Conservation (phyloP, 2,329 filamentous ascomycete genomes). For the Xylariaceae sp. region DNA sequence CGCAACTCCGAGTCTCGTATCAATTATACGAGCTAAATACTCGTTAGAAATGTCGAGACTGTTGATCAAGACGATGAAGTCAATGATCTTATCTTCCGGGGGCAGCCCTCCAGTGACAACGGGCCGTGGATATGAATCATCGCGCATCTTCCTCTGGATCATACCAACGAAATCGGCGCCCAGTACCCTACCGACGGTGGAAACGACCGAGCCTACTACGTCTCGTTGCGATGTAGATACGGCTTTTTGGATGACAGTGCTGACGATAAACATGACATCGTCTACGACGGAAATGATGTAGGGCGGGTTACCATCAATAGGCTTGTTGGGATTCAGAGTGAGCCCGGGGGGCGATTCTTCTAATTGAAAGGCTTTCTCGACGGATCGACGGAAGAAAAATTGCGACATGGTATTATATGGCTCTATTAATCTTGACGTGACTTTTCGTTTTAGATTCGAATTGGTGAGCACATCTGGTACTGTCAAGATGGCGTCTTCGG, state of each 20-base stretch:
- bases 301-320: conserved; percentile 73
- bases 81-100: conserved; percentile 81
- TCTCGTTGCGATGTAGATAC: conserved; percentile 79
- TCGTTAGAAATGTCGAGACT: conserved; percentile 90
- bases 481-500: conserved; percentile 53
- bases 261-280: conserved; percentile 99
- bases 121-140: conserved; percentile 86
- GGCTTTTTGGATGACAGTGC: conserved; percentile 81
- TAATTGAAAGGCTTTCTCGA: conserved; percentile 96
- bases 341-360: conserved; percentile 83
- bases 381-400: conserved; percentile 93
- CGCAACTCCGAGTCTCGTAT: conserved; percentile 53
- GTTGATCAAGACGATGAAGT: conserved; percentile 91
- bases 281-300: conserved; percentile 95
- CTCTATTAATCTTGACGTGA: conserved; percentile 65
- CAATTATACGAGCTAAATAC: conserved; percentile 84
- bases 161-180: conserved; percentile 91
- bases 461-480: conserved; percentile 72
- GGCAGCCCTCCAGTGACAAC: conserved; percentile 75
- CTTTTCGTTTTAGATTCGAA: conserved; percentile 77
- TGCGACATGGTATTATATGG: conserved; percentile 91
- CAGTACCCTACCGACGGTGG: conserved; percentile 74
- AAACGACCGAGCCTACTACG: conserved; percentile 73
- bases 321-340: conserved; percentile 67
- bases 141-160: conserved; percentile 96